Percentiles rank a stretch among this genome's conserved stretches.
Evolutionary conservation across 1,284 basidiomycete genomes (phyloP).

Genomic region (Coniferiporia sulphurascens): DNA sequence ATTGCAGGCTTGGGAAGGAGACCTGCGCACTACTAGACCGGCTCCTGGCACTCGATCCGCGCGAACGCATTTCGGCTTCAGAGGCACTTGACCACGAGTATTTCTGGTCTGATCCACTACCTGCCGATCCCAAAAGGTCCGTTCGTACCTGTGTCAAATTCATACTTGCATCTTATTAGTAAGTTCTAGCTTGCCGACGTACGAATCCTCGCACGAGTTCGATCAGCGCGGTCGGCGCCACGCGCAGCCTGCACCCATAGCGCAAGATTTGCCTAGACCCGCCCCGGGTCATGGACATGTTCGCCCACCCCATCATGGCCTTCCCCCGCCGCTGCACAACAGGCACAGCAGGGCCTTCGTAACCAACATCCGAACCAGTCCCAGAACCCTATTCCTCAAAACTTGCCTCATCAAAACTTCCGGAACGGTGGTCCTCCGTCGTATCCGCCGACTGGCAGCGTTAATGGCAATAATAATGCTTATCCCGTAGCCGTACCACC

Average conservation of each 20-base stretch:
- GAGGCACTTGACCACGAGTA: conserved; percentile 89
- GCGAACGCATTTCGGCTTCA: conserved; percentile 84
- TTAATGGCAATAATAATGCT: background rate
- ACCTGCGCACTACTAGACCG: conserved; percentile 90
- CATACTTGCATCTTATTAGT: background rate
- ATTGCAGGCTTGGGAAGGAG: conserved; percentile 56
- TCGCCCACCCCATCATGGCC: background rate
- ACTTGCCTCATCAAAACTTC: background rate
- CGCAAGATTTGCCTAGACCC: conserved; percentile 1
- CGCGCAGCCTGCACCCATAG: conserved; percentile 21
- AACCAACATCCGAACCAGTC: background rate
- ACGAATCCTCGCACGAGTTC: conserved; percentile 81
- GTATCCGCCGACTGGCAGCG: background rate
- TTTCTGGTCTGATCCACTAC: conserved; percentile 85
- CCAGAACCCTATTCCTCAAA: background rate
- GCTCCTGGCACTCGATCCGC: conserved; percentile 87
- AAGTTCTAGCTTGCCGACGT: conserved; percentile 57
- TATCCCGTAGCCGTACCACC: background rate
- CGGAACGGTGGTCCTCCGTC: background rate
- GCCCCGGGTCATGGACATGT: background rate
- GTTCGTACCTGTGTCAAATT: conserved; percentile 26
- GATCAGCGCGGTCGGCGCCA: conserved; percentile 69
- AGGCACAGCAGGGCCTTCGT: background rate
- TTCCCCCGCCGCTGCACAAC: conserved; percentile 9
- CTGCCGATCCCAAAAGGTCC: conserved; percentile 79